phyloP scores from a whole-genome alignment of 2,329 filamentous ascomycete species.

The Dendryphion nanum region DNA sequence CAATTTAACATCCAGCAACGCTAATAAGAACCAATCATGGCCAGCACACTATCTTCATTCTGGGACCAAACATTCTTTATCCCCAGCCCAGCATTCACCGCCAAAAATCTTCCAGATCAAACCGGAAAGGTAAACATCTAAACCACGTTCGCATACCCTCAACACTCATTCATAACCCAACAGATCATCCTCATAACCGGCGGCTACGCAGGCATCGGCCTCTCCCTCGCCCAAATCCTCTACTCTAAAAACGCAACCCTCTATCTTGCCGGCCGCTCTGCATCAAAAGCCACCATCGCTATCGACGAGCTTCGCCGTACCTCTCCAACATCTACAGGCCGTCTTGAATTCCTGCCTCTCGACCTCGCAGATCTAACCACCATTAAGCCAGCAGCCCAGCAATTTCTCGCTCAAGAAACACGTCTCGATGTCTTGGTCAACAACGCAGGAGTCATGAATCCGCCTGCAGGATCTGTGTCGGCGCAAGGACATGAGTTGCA shows the following conservation, averaged over 20 bases:
- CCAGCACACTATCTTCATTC: constrained; percentile 1
- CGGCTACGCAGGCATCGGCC: constrained; percentile 47
- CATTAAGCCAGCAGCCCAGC: constrained; percentile 37
- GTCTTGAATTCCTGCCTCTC: constrained; percentile 11
- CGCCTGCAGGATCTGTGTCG: constrained; percentile 13
- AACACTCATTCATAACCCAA: background rate
- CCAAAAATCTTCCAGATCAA: constrained; percentile 43
- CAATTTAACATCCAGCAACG: too few species aligned
- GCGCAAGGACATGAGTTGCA: constrained; percentile 19
- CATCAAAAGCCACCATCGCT: constrained; percentile 45
- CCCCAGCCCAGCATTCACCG: constrained; percentile 41
- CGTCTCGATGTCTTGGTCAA: constrained; percentile 40
- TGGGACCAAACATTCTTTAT: constrained; percentile 24
- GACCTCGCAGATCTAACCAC: constrained; percentile 38
- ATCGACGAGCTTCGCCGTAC: constrained; percentile 43
- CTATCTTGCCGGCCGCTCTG: constrained; percentile 51
- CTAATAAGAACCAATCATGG: too few species aligned
- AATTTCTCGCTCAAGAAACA: constrained; percentile 36
- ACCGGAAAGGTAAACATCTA: constrained; percentile 29
- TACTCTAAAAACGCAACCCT: constrained; percentile 53
- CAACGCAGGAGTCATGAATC: constrained; percentile 28
- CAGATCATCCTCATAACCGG: constrained; percentile 45
- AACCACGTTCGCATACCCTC: background rate
- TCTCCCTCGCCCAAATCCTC: constrained; percentile 51
- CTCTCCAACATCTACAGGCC: constrained; percentile 27